Evolutionary conservation across 2,329 filamentous ascomycete species (phyloP).

Genomic region (Colletotrichum sp.): DNA sequence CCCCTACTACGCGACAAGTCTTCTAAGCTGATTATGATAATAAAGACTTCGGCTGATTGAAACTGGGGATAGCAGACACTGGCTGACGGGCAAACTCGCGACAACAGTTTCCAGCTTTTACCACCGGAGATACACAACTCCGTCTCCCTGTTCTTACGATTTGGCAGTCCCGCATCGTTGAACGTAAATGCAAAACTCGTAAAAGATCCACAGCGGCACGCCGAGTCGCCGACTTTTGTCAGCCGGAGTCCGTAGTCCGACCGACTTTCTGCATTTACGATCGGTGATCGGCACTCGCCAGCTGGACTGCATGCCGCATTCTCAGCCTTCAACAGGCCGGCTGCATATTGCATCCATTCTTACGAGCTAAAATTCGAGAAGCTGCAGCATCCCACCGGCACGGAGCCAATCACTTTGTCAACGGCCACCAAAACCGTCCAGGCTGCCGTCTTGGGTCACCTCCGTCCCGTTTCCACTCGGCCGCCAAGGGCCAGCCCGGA

Average conservation of each 20-base stretch:
- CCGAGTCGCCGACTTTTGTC: not conserved
- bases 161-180: not conserved
- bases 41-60: not conserved
- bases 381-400: not conserved
- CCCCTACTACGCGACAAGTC: no score
- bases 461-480: not conserved
- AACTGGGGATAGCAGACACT: not conserved
- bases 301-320: not conserved
- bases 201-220: not conserved
- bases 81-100: fast-evolving
- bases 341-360: not conserved
- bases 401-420: not conserved
- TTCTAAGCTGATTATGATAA: not conserved
- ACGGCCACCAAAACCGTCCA: not conserved
- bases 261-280: not conserved
- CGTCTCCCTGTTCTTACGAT: not conserved
- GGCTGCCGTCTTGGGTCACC: not conserved
- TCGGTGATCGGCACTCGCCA: not conserved
- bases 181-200: not conserved
- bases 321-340: fast-evolving
- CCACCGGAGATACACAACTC: not conserved
- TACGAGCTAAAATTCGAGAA: not conserved
- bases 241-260: not conserved
- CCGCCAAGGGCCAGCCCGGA: not conserved
- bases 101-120: not conserved